These are phyloP conservation scores for Haplosporangium sp. DNA, from an alignment of 371 early-diverging fungal species.

Conservation along the genomic window DNA sequence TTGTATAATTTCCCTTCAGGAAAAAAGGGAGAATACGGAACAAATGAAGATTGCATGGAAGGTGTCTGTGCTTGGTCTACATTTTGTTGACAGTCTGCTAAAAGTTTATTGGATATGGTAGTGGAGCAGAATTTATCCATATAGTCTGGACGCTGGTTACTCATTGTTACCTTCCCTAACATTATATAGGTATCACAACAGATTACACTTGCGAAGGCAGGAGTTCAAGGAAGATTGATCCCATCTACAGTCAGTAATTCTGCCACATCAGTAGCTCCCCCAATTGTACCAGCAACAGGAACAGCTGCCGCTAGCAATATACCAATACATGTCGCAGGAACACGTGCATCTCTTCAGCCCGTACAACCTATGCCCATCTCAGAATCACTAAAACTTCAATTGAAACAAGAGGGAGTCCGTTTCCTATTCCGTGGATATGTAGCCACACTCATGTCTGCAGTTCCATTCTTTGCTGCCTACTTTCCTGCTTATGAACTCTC, in stretches of 20 bases:
- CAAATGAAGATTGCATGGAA: neutral
- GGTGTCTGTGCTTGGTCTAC: neutral
- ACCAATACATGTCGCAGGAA: constrained; percentile 34
- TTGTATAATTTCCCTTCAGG: no score
- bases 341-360: constrained; percentile 22
- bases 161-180: neutral
- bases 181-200: constrained; percentile 43
- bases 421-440: constrained; percentile 53
- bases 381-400: constrained; percentile 16
- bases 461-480: constrained; percentile 56
- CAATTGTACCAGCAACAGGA: constrained; percentile 13
- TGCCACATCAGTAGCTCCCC: constrained; percentile 27
- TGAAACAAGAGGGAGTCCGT: constrained; percentile 46
- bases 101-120: neutral
- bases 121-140: neutral
- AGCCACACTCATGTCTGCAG: constrained; percentile 47
- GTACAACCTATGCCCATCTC: constrained; percentile 27
- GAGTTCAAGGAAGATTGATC: constrained; percentile 7
- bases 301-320: constrained; percentile 23
- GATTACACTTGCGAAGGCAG: constrained; percentile 51
- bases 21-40: constrained; percentile 20
- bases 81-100: neutral
- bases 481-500: constrained; percentile 52
- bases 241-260: constrained; percentile 5
- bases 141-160: neutral